phyloP scores from a whole-genome alignment of 768 basidiomycete species.

The Pisolithus microcarpus region DNA sequence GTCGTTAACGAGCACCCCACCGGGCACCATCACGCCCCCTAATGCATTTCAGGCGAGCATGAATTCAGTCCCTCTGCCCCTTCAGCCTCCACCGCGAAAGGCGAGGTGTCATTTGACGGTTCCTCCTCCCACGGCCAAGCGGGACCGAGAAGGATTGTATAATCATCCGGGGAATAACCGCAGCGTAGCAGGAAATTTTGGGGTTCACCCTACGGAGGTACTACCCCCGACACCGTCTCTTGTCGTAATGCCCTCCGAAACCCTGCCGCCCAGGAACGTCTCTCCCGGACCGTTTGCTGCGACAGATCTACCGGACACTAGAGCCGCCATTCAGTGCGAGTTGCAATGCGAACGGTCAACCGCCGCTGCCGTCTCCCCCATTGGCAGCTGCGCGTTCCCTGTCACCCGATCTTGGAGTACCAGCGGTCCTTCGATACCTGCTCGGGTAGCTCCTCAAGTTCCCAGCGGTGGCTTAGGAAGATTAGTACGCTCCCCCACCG shows the following conservation, averaged over 20 bases:
- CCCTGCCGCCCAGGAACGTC: slow-evolving; percentile 6
- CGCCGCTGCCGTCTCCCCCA: not conserved
- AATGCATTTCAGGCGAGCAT: slow-evolving; percentile 23
- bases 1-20: slow-evolving; percentile 21
- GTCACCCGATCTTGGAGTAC: slow-evolving; percentile 21
- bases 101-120: slow-evolving; percentile 12
- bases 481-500: slow-evolving; percentile 41
- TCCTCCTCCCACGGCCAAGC: not conserved
- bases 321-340: not conserved
- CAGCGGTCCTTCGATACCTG: slow-evolving; percentile 30
- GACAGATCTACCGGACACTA: not conserved
- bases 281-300: slow-evolving; percentile 3
- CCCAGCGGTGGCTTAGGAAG: slow-evolving; percentile 51
- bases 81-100: slow-evolving; percentile 30
- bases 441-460: slow-evolving; percentile 15
- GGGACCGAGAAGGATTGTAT: slow-evolving; percentile 17
- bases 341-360: not conserved
- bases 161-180: slow-evolving; percentile 20
- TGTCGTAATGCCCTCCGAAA: not conserved
- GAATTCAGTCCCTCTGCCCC: slow-evolving; percentile 24
- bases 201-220: slow-evolving; percentile 11
- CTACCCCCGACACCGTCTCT: not conserved
- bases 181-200: slow-evolving; percentile 26
- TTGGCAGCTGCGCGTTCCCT: not conserved
- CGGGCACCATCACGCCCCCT: slow-evolving; percentile 17